These are phyloP conservation scores for Boletus subparvulus DNA, from an alignment of 768 basidiomycete genomes.

Conservation along the genomic window DNA sequence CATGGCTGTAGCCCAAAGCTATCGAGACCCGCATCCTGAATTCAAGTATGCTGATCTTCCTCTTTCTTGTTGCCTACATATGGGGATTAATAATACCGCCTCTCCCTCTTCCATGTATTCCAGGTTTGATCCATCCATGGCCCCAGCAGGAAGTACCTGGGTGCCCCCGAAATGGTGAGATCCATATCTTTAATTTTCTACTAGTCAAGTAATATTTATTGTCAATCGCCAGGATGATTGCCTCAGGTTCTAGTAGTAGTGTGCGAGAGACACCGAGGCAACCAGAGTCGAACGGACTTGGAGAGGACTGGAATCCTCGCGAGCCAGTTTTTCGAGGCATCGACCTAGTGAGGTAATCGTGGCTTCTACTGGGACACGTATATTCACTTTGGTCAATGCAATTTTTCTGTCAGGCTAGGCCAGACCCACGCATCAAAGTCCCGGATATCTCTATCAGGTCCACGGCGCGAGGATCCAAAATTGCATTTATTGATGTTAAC, in stretches of 20 bases:
- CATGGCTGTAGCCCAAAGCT: neutral
- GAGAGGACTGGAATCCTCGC: neutral
- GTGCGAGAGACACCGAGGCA: neutral
- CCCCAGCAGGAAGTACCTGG: neutral
- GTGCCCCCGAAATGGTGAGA: neutral
- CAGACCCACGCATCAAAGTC: neutral
- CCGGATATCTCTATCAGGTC: neutral
- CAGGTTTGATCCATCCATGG: neutral
- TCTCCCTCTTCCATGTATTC: no score
- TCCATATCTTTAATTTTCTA: neutral
- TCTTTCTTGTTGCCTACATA: neutral
- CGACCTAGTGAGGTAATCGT: neutral
- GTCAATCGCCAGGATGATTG: neutral
- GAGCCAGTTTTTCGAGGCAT: neutral
- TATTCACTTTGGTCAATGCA: neutral
- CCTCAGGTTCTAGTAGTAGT: neutral
- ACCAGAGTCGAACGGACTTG: neutral
- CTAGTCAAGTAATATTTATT: neutral
- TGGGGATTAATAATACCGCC: neutral
- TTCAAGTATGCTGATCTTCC: neutral
- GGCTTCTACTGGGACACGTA: neutral
- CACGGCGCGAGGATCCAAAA: neutral
- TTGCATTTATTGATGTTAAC: conserved; percentile 18
- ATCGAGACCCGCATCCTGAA: neutral
- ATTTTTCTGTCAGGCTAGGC: neutral